These are phyloP conservation scores for Mimosa pudica DNA, from an alignment of 306 rosid genomes.

Conservation along the genomic window DNA sequence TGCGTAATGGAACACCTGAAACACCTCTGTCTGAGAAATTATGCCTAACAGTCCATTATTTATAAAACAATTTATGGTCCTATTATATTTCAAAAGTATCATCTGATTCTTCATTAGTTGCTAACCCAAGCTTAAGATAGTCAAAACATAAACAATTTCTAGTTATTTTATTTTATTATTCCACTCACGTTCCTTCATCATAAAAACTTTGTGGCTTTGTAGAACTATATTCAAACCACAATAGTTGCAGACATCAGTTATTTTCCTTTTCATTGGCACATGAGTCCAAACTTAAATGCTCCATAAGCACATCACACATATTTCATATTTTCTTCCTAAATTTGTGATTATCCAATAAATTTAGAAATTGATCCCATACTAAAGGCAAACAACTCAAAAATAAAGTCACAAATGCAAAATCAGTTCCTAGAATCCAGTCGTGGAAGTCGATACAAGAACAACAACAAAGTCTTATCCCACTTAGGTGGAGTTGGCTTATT, in stretches of 20 bases:
- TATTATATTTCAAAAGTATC: neutral
- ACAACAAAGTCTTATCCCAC: no score
- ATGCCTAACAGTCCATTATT: slow-evolving; percentile 2
- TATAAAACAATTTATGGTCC: neutral
- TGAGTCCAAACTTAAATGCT: neutral
- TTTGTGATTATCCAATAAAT: neutral
- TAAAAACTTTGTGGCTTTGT: neutral
- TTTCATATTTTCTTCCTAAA: neutral
- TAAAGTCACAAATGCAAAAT: neutral
- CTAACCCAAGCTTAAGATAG: neutral
- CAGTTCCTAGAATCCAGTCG: slow-evolving; percentile 9
- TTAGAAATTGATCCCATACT: neutral
- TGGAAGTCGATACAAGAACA: neutral
- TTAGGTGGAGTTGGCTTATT: neutral
- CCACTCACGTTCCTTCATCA: neutral
- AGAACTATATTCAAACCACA: neutral
- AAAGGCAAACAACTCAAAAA: neutral
- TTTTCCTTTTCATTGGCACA: neutral
- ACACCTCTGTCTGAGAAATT: neutral
- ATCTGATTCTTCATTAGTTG: neutral
- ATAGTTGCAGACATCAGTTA: neutral
- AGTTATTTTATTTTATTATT: neutral
- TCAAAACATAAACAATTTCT: neutral
- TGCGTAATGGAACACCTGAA: neutral
- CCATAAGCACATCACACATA: neutral